Base-by-base conservation (phyloP, 1,139 yeast genomes). In the Suhomyces bribrorum region DNA sequence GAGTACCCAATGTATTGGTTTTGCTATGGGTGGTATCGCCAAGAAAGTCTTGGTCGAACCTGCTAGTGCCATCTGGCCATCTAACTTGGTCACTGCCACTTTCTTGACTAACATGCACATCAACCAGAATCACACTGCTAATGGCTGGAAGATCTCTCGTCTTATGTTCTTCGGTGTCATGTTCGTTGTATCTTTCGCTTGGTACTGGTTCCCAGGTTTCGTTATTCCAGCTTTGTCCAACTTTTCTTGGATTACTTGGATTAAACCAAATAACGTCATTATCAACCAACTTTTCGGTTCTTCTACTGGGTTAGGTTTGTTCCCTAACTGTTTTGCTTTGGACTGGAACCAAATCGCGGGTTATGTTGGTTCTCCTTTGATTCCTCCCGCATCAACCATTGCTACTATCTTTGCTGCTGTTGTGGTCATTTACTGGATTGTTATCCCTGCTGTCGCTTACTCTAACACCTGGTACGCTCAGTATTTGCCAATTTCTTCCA, bases 21-120 rank as follows among this genome's bases (percentile, higher is more conserved):
- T 80, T 47, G 80, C 84, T 12, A 59, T 81, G 39, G 86, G 86
- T 27, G 89, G 89, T 32, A 45, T 79, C 43, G 69, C 73, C 33
- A 66, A 79, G 52, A 68, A 77, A 49, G 68, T 79, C 18, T 66
- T 82, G 48, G 83, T 82, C 13, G 76, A 76, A 43, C 84, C 87
- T 3, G 73, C 83, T 4, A 65, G 78, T 7, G 79, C 82, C 62
- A 73, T 82, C 36, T 83, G 89, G 89, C 89, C 89, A 1, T 61
- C 77, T 12, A 81, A 49, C 64, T 78, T 59, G 61, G 74, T 69
- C 36, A 61, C 72, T 14, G 47, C 67, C 35, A 66, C 75, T 12
- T 69, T 73, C 48, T 67, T 81, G 52, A 79, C 84, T 40, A 79
- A 79, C 51, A 70, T 81, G 62, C 86, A 82, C 57, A 56, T 77